Evolutionary conservation across 2,329 filamentous ascomycete genomes (phyloP), one percentile per base, ranked within the genome.

Genomic region (Penicillium sp.): DNA sequence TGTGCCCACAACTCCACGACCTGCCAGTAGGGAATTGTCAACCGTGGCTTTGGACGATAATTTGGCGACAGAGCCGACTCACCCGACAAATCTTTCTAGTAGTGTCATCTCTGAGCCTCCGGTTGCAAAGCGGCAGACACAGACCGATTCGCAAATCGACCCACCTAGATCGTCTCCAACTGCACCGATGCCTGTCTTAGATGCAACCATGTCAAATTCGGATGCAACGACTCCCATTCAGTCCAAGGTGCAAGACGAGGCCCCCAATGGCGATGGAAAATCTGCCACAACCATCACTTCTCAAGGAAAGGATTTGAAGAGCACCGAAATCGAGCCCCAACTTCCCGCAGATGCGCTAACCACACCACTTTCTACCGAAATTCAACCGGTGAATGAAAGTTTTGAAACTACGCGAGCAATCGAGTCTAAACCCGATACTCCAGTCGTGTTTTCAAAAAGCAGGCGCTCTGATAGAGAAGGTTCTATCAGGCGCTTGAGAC

Each of bases 401-500:
- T 43, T 14, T 5, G 33, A 33, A 48, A 5, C n/a, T n/a, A 12
- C 23, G 5, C 20, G 23, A 30, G 16, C 18, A 21, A 51, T 30
- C 14, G n/a, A 23, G 24, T n/a, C 51, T 47, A 43, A 23, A 43
- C 21, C 26, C 49, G 35, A 16, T 14, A 5, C 42, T 9, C 23
- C 35, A 21, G 7, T 47, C 14, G 30, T 40, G 21, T 33, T 24
- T 38, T 28, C 48, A 30, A 57, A 61, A 61, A 61, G 52, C 55
- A 51, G 35, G 28, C 50, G 57, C n/a, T 45, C 59, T 47, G 72
- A 61, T 51, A 68, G 64, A 54, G 73, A 71, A 26, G 80, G 80
- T 11, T 77, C 74, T 2, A 67, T 81, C 40, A 70, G 69, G 21
- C 64, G 76, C 47, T 67, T 77, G 40, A 75, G 80, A 28, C 75